Conservation (phyloP, 2,329 filamentous ascomycete species). For the Clarireedia homoeocarpa region DNA sequence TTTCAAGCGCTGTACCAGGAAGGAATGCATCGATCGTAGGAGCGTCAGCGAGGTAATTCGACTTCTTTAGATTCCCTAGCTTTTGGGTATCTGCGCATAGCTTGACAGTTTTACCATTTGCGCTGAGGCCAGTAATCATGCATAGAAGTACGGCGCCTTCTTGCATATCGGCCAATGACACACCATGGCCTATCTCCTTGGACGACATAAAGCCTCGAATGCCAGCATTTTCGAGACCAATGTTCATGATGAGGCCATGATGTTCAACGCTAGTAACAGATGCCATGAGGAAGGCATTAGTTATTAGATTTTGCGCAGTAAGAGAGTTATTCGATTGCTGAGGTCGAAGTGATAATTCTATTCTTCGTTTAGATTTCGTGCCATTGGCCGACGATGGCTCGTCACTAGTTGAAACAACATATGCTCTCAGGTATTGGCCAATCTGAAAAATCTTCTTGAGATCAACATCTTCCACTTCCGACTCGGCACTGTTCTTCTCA, state of each 20-base stretch:
- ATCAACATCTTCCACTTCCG: constrained; percentile 55
- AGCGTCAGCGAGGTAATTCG: constrained; percentile 62
- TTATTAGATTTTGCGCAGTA: constrained; percentile 61
- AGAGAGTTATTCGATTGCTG: constrained; percentile 71
- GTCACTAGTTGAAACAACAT: constrained; percentile 70
- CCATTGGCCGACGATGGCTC: constrained; percentile 41
- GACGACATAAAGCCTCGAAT: constrained; percentile 78
- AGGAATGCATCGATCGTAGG: constrained; percentile 86
- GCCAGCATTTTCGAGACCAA: constrained; percentile 62
- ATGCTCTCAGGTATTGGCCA: constrained; percentile 83
- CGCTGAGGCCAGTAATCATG: constrained; percentile 64
- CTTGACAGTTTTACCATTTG: constrained; percentile 78
- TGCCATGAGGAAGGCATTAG: constrained; percentile 75
- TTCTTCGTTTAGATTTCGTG: constrained; percentile 60
- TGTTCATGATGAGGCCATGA: constrained; percentile 87
- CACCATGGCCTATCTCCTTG: constrained; percentile 64
- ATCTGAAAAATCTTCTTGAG: constrained; percentile 67
- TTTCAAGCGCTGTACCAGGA: constrained; percentile 82
- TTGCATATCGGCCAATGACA: constrained; percentile 61
- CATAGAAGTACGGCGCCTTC: constrained; percentile 82
- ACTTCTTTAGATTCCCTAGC: constrained; percentile 56
- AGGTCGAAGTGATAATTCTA: constrained; percentile 82
- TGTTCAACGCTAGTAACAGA: constrained; percentile 90
- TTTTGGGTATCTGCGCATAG: constrained; percentile 68
- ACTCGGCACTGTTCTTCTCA: constrained; percentile 42